These are phyloP conservation scores for Fraxinus cuspidata DNA, from an alignment of 257 asterid species.

Conservation along the genomic window DNA sequence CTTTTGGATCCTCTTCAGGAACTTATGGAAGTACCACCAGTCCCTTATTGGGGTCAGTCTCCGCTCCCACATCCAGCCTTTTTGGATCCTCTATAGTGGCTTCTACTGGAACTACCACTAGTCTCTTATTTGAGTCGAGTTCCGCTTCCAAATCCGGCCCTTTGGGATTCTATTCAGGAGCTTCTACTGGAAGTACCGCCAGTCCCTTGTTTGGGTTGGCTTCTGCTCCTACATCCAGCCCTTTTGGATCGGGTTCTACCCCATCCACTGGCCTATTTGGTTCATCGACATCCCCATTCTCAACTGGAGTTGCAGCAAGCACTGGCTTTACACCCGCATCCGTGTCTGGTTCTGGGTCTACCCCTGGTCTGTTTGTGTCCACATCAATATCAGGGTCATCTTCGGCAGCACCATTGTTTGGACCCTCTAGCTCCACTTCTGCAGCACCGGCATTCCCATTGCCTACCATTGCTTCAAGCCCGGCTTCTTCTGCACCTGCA, in stretches of 20 bases:
- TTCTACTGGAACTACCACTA: background rate
- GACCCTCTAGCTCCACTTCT: background rate
- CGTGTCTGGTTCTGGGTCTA: background rate
- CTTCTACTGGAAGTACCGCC: slow-evolving; percentile 1
- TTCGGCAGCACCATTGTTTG: background rate
- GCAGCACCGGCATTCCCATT: background rate
- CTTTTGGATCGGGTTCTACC: background rate
- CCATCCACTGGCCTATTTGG: background rate
- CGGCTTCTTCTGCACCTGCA: background rate
- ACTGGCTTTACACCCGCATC: background rate
- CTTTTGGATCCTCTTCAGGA: slow-evolving; percentile 28
- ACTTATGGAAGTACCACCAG: background rate
- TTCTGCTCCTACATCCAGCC: background rate
- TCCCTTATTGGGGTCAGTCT: background rate
- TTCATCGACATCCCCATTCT: background rate
- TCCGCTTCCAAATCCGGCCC: background rate
- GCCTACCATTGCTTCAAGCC: background rate
- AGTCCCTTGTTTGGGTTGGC: background rate
- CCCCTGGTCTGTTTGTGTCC: background rate
- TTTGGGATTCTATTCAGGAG: background rate
- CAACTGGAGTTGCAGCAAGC: background rate
- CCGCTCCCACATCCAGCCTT: background rate
- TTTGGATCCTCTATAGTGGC: background rate
- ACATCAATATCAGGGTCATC: background rate
- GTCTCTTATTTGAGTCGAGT: background rate